These are phyloP conservation scores for Symbiodinium natans DNA, from an alignment of 73 alveolate genomes.

Conservation along the genomic window DNA sequence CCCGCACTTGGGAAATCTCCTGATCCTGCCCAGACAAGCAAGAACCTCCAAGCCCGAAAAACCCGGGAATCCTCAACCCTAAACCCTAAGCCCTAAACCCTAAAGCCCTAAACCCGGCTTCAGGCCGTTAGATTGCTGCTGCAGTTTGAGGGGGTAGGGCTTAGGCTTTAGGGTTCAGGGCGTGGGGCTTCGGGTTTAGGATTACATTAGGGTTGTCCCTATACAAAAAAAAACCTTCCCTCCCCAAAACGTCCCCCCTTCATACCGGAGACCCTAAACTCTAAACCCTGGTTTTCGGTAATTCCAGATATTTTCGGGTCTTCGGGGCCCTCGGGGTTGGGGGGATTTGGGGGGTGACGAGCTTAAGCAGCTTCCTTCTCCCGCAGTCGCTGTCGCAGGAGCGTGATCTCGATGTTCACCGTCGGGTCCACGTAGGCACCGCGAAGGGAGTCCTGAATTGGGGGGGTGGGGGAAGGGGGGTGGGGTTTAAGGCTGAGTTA, in stretches of 20 bases:
- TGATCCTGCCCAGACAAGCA: slow-evolving; percentile 62
- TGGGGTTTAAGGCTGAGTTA: neutral
- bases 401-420: slow-evolving; percentile 61
- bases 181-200: neutral
- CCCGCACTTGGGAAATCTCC: slow-evolving; percentile 84
- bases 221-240: too few relatives aligned
- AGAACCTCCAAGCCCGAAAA: too few relatives aligned
- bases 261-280: neutral
- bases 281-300: neutral
- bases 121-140: neutral
- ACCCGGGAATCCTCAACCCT: too few relatives aligned
- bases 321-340: too few relatives aligned
- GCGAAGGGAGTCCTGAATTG: slow-evolving; percentile 42
- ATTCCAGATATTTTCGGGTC: too few relatives aligned
- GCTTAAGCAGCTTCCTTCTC: slow-evolving; percentile 20
- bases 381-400: slow-evolving; percentile 88
- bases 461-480: neutral
- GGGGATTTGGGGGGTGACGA: neutral
- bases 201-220: too few relatives aligned
- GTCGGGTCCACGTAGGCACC: slow-evolving; percentile 73
- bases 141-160: neutral
- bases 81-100: too few relatives aligned
- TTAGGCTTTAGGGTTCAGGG: neutral
- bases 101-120: too few relatives aligned
- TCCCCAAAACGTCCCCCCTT: neutral